Percentiles rank a stretch among this genome's conserved stretches.
Evolutionary conservation across 345 rosid genomes (phyloP).

Genomic region (Corchorus olitorius): DNA sequence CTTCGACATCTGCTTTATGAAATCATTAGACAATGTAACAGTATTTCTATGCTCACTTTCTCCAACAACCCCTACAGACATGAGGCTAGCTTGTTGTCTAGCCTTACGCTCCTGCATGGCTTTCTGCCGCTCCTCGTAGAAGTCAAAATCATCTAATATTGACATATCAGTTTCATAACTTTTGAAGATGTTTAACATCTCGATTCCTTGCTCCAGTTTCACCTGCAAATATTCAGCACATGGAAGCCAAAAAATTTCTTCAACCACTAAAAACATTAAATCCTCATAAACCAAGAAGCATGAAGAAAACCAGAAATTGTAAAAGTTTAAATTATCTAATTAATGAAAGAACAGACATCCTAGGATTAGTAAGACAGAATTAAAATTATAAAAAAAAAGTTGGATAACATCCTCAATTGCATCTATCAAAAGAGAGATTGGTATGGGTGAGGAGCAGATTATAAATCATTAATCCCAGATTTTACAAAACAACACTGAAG

Average conservation of each 20-base stretch:
- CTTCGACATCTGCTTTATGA: slow-evolving; percentile 80
- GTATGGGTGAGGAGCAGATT: neutral
- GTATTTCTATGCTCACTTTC: slow-evolving; percentile 56
- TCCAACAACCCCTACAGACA: slow-evolving; percentile 46
- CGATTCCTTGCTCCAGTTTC: slow-evolving; percentile 77
- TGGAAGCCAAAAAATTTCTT: neutral
- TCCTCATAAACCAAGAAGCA: neutral
- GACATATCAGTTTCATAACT: slow-evolving; percentile 68
- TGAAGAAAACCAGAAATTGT: neutral
- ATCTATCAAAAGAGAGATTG: neutral
- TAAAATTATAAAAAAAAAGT: neutral
- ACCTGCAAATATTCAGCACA: slow-evolving; percentile 52
- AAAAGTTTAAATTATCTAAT: neutral
- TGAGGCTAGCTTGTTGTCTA: slow-evolving; percentile 61
- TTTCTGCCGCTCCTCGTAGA: slow-evolving; percentile 84
- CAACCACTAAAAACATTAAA: neutral
- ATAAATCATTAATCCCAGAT: neutral
- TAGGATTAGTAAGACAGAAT: neutral
- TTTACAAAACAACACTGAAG: neutral
- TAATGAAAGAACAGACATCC: neutral
- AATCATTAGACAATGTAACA: slow-evolving; percentile 44
- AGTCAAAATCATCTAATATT: slow-evolving; percentile 84
- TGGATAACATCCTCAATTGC: neutral
- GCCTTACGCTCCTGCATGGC: slow-evolving; percentile 79
- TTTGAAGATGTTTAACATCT: slow-evolving; percentile 77